Evolutionary conservation across 1,139 yeast species (phyloP), one percentile per base, ranked within the genome.

Genomic region (Dujonia santamariae): DNA sequence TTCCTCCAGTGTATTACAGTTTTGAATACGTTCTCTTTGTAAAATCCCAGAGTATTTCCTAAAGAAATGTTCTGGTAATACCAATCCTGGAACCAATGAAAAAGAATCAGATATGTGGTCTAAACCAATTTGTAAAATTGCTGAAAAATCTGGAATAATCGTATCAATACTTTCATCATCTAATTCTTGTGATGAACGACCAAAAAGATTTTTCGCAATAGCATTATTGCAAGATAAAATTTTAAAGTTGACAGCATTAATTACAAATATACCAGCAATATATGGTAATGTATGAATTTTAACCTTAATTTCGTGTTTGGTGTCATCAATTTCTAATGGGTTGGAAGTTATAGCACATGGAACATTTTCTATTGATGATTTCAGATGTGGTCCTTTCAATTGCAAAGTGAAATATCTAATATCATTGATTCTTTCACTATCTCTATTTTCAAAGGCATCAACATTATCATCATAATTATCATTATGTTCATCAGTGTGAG

Each of bases 61-160:
- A 57, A 88, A 87, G 53, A 85, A 83, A 58, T 88, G 96, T 54
- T 88, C 97, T 0, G 96, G 96, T 12, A 88, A 61, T 0, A 88
- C 76, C 30, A 69, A 53, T 0, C 95, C 62, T 61, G 70, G 50
- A 75, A 85, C 42, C 50, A 73, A 40, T 41, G 61, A 45, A 34
- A 59, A 47, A 29, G 56, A 41, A 40, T 74, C 72, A 26, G 64
- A 39, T 32, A 53, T 67, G 25, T 67, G 68, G 3, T 53, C 55
- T 15, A 70, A 53, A 2, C 86, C 80, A 19, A 61, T 53, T 3
- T 63, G 57, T 38, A 86, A 61, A 28, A 85, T 68, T 7, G 61
- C 56, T 2, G 73, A 56, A 48, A 88, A 88, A 19, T 72, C 63
- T 3, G 96, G 96, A 15, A 90, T 66, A 5, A 90, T 58, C 4